Percentiles rank a stretch among this genome's conserved stretches.
phyloP scores from a whole-genome alignment of 2,329 filamentous ascomycete species.

The Cordyceps farinosa region DNA sequence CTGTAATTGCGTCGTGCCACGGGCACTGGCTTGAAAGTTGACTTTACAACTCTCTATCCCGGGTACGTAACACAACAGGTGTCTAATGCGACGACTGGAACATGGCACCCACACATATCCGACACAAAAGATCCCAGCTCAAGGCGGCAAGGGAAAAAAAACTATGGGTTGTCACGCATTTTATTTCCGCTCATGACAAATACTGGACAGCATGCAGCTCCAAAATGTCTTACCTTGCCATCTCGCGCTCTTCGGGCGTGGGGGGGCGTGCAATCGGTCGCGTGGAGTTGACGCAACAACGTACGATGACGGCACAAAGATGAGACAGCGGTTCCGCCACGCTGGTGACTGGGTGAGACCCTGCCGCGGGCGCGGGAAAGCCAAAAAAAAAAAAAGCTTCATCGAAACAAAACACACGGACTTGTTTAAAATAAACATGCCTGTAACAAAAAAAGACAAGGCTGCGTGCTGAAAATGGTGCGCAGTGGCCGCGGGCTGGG shows the following conservation, averaged over 20 bases:
- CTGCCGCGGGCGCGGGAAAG: background rate
- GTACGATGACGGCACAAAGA: background rate
- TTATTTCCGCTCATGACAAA: background rate
- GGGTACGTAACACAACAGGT: too few species aligned
- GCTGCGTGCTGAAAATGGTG: too few species aligned
- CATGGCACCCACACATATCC: background rate
- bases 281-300: background rate
- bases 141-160: background rate
- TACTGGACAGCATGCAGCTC: background rate
- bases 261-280: background rate
- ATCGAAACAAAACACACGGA: background rate
- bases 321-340: background rate
- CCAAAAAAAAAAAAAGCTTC: background rate
- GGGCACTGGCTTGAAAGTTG: too few species aligned
- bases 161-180: background rate
- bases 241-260: background rate
- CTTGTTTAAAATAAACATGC: background rate
- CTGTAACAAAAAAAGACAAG: too few species aligned
- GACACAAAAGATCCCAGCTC: background rate
- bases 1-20: too few species aligned
- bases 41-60: too few species aligned
- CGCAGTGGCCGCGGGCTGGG: too few species aligned
- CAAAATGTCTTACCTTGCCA: background rate
- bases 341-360: background rate
- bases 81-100: too few species aligned